phyloP scores from a whole-genome alignment of 2,329 filamentous ascomycete genomes.

The Talaromyces sp. region DNA sequence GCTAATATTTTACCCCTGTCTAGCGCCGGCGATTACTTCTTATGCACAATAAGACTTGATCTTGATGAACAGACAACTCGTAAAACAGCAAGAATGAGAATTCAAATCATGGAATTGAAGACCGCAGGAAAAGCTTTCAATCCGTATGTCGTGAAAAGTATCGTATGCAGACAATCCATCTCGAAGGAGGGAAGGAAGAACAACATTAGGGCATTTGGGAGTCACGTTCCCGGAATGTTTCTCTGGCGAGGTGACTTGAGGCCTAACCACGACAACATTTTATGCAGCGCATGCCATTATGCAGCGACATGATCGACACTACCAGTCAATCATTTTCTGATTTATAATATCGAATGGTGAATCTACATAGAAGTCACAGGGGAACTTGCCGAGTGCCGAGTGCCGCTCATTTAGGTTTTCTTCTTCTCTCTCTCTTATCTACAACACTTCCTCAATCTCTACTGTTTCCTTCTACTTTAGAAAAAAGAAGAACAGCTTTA shows the following conservation, averaged over 20 bases:
- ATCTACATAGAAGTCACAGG: not conserved
- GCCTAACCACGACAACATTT: not conserved
- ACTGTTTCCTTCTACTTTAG: not conserved
- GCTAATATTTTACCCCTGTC: not conserved
- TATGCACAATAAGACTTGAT: not conserved
- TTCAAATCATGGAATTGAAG: not conserved
- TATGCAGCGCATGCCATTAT: not conserved
- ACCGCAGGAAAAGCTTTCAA: no score
- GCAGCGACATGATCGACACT: not conserved
- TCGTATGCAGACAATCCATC: not conserved
- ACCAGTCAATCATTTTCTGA: not conserved
- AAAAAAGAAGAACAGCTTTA: not conserved
- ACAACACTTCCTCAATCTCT: not conserved
- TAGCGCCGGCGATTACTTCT: conserved; percentile 3
- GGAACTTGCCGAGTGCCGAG: not conserved
- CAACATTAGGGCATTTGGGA: not conserved
- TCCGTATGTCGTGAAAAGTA: no score
- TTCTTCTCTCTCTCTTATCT: not conserved
- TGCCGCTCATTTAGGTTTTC: not conserved
- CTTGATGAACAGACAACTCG: not conserved
- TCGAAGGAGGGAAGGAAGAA: not conserved
- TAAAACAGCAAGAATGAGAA: not conserved
- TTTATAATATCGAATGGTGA: no score
- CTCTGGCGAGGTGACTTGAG: not conserved
- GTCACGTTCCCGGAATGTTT: not conserved